A percentile compares a stretch with the other conserved stretches of the same genome.
Evolutionary conservation across 306 rosid genomes (phyloP).

Genomic region (Trifolium fragiferum): DNA sequence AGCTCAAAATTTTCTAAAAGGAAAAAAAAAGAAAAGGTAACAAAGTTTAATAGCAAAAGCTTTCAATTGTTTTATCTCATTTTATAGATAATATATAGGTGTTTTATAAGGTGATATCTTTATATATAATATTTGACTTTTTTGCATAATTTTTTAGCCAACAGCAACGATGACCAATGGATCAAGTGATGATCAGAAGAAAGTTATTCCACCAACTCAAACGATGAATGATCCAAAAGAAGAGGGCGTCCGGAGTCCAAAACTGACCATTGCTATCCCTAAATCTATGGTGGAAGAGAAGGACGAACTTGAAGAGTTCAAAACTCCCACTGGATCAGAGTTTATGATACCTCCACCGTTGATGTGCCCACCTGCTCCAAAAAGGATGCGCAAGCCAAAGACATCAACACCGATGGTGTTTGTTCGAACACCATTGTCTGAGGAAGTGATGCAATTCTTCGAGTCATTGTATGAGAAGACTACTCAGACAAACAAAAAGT

Average conservation of each 20-base stretch:
- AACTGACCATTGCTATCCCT: neutral
- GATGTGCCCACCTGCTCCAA: slow-evolving; percentile 11
- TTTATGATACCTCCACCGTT: neutral
- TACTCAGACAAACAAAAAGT: neutral
- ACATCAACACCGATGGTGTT: neutral
- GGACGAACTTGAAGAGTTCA: neutral
- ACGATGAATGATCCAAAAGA: neutral
- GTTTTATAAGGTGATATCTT: neutral
- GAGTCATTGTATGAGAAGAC: neutral
- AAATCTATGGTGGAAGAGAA: neutral
- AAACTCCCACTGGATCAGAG: neutral
- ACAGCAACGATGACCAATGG: neutral
- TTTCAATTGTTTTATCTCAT: neutral
- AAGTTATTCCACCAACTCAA: neutral
- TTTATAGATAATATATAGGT: neutral
- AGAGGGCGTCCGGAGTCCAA: neutral
- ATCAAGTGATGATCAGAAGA: neutral
- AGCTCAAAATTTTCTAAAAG: slow-evolving; percentile 4
- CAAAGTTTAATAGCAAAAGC: neutral
- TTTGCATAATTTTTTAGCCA: neutral
- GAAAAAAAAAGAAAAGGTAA: slow-evolving; percentile 23
- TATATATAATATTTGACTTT: neutral
- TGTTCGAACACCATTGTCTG: neutral
- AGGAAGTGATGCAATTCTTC: neutral
- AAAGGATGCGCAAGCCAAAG: neutral